Evolutionary conservation across 768 basidiomycete genomes (phyloP).

Genomic region (Calvatia gigantea): DNA sequence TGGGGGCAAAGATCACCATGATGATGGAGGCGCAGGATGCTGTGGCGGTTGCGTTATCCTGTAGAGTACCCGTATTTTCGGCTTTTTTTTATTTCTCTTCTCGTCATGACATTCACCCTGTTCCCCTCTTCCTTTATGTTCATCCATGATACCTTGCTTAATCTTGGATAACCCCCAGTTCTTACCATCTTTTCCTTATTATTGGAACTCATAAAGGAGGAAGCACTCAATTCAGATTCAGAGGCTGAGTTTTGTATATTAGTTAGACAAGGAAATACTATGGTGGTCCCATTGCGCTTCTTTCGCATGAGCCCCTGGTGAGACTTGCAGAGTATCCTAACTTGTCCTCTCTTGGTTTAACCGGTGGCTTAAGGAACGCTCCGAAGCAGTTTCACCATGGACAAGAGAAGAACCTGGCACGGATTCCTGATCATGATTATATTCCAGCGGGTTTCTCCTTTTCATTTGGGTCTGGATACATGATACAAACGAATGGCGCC

Average conservation of each 20-base stretch:
- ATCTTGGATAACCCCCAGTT: conserved; percentile 1
- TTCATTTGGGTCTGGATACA: background rate
- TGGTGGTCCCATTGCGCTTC: background rate
- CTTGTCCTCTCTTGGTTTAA: background rate
- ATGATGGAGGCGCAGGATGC: conserved; percentile 58
- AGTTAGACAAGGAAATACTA: conserved; percentile 8
- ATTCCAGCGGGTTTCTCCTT: background rate
- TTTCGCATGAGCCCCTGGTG: background rate
- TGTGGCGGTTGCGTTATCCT: conserved; percentile 69
- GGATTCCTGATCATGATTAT: background rate
- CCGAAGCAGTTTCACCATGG: background rate
- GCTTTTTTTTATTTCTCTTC: background rate
- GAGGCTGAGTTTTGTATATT: conserved; percentile 11
- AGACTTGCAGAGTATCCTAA: too few relatives aligned
- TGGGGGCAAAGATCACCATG: conserved; percentile 47
- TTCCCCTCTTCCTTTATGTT: conserved; percentile 1
- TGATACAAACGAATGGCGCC: background rate
- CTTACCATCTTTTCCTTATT: conserved; percentile 1
- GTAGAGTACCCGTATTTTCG: conserved; percentile 20
- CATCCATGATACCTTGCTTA: conserved; percentile 11
- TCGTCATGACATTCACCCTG: background rate
- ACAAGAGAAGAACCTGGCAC: background rate
- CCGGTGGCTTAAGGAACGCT: background rate
- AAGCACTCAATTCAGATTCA: conserved; percentile 1
- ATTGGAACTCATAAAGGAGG: conserved; percentile 3